Conservation (phyloP, 306 rosid genomes). For the Cajanus cajan region DNA sequence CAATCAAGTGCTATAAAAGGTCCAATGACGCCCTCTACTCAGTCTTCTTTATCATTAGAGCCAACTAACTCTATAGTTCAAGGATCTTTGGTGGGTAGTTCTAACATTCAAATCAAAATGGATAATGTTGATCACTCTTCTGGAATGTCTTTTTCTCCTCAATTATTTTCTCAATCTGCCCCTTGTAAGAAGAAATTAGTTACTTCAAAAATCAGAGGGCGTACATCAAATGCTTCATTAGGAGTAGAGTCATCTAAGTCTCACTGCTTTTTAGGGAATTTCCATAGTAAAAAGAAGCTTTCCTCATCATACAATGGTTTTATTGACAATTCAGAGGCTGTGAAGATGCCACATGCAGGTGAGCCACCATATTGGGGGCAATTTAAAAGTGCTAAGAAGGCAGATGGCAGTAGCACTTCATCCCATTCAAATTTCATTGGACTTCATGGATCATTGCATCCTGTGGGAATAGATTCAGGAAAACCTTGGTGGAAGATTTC, state of each 20-base stretch:
- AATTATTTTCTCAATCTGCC: conserved; percentile 35
- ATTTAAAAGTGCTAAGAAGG: conserved; percentile 35
- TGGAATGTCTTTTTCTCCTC: conserved; percentile 30
- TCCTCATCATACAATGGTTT: conserved; percentile 32
- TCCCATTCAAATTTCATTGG: conserved; percentile 23
- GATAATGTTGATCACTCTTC: conserved; percentile 31
- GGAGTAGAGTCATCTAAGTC: conserved; percentile 51
- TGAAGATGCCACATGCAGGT: conserved; percentile 36
- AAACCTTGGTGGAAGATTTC: conserved; percentile 31
- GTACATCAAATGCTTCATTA: conserved; percentile 24
- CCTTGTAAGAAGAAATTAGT: conserved; percentile 44
- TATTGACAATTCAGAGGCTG: conserved; percentile 28
- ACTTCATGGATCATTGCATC: conserved; percentile 19
- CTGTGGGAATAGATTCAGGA: conserved; percentile 35
- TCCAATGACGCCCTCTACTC: conserved; percentile 22
- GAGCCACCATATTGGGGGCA: conserved; percentile 37
- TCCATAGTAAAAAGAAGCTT: conserved; percentile 44
- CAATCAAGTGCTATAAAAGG: conserved; percentile 27
- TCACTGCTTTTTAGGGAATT: conserved; percentile 43
- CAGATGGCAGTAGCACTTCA: conserved; percentile 23
- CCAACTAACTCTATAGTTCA: conserved; percentile 21
- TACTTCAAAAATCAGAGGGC: conserved; percentile 36
- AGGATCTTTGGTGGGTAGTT: conserved; percentile 24
- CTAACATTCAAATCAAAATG: conserved; percentile 38
- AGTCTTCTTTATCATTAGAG: conserved; percentile 31